Evolutionary conservation across 2,329 filamentous ascomycete genomes (phyloP).

Genomic region (Cordyceps javanica): DNA sequence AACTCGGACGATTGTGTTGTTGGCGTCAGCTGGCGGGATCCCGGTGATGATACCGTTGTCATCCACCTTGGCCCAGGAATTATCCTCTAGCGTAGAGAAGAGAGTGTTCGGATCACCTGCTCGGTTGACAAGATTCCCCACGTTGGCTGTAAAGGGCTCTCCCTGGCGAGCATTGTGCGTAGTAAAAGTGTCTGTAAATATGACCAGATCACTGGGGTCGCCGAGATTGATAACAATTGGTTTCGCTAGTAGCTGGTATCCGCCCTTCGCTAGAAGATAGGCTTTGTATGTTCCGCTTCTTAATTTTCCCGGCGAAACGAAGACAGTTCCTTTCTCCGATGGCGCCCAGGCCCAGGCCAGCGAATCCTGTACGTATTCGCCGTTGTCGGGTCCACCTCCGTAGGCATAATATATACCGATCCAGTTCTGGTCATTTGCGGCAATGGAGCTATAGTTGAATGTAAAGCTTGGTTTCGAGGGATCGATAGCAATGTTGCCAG

Average conservation of each 20-base stretch:
- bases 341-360: constrained; percentile 22
- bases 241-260: not conserved
- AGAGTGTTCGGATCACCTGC: constrained; percentile 19
- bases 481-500: not conserved
- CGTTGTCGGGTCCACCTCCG: constrained; percentile 18
- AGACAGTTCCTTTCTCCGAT: constrained; percentile 13
- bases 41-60: constrained; percentile 30
- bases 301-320: constrained; percentile 6
- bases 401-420: constrained; percentile 20
- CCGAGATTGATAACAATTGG: constrained; percentile 1
- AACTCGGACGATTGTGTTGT: constrained; percentile 21
- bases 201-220: constrained; percentile 7
- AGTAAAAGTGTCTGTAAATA: constrained; percentile 27
- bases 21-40: constrained; percentile 21
- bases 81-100: constrained; percentile 24
- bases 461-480: constrained; percentile 13
- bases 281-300: constrained; percentile 4
- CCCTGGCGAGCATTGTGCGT: constrained; percentile 31
- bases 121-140: constrained; percentile 29
- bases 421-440: constrained; percentile 19
- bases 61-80: constrained; percentile 28
- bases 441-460: constrained; percentile 17
- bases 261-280: not conserved
- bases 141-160: constrained; percentile 25
- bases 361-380: constrained; percentile 15